These are phyloP conservation scores for Gyromitra esculenta DNA, from an alignment of 2,329 filamentous ascomycete genomes.

Conservation along the genomic window DNA sequence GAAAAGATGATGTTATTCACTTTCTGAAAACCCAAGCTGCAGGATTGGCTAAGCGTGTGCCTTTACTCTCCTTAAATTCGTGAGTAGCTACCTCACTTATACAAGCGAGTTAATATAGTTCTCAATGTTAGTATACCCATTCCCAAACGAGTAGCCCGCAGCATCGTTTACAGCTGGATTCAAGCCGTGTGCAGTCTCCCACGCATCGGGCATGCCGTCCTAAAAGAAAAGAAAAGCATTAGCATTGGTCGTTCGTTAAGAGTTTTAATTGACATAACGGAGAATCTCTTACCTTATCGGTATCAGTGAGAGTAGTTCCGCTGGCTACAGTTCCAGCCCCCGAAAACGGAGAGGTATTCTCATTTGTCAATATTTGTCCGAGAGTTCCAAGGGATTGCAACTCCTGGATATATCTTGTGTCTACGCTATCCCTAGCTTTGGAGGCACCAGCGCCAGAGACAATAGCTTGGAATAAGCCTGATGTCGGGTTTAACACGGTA, in stretches of 20 bases:
- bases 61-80: background rate
- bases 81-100: constrained; percentile 7
- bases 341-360: constrained; percentile 62
- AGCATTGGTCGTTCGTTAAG: background rate
- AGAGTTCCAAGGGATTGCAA: constrained; percentile 63
- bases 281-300: constrained; percentile 59
- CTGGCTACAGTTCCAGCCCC: constrained; percentile 61
- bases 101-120: constrained; percentile 66
- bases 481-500: constrained; percentile 61
- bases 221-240: constrained; percentile 1
- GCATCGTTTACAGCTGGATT: constrained; percentile 61
- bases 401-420: constrained; percentile 61
- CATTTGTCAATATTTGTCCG: constrained; percentile 64
- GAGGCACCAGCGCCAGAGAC: constrained; percentile 62
- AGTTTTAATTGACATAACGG: background rate
- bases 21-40: background rate
- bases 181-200: constrained; percentile 63
- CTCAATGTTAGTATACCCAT: constrained; percentile 65
- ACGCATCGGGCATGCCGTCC: constrained; percentile 66
- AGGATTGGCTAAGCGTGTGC: background rate
- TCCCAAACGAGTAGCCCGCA: constrained; percentile 62
- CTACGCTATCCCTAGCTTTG: constrained; percentile 63
- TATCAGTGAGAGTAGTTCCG: constrained; percentile 62
- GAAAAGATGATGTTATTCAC: constrained; percentile 4
- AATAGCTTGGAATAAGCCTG: constrained; percentile 62